Base-by-base conservation (phyloP, 345 rosid genomes). In the Arabidopsis suecica region DNA sequence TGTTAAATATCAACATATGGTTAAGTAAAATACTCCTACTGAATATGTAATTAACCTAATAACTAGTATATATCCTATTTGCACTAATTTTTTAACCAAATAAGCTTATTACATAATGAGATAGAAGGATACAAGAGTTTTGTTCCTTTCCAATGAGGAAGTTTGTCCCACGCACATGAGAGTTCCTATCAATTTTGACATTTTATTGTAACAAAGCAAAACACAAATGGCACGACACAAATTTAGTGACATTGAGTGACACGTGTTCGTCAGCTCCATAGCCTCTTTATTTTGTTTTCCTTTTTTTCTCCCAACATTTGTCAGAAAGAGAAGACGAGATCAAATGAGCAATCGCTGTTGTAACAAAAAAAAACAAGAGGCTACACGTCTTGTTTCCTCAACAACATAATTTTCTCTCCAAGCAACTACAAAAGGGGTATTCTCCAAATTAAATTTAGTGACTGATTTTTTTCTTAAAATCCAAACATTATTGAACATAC, bases 171-270 rank as follows among this genome's bases (percentile, higher is more conserved):
- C 61, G 70, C 63, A 69, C 65, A 62, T 54, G 79, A 68, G 33
- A 76, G 75, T 69, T 69, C n/a, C 51, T 62, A 53, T 76, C 75
- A 76, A 54, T 7, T 69, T 69, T 76, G 79, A 61, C 79, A 76
- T 61, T 51, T 76, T 33, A 42, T 55, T 53, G 48, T 32, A 55
- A 54, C 53, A 54, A 69, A 45, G 71, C 36, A 62, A 62, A 76
- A 56, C 33, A 23, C 50, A 53, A 54, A 37, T 61, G 58, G 57
- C 65, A 62, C n/a, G 68, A 69, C 58, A 68, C 40, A 18, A 23
- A 69, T 69, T 54, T 54, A 55, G 51, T 69, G 44, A 53, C 16
- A 34, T 6, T 23, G 18, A 55, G 47, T 54, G 50, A 69, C 75
- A 76, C 71, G 75, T 69, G 75, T 68, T 51, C 38, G 44, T 61